Conservation (phyloP, 2,329 filamentous ascomycete genomes). For the Volutella citrinella region DNA sequence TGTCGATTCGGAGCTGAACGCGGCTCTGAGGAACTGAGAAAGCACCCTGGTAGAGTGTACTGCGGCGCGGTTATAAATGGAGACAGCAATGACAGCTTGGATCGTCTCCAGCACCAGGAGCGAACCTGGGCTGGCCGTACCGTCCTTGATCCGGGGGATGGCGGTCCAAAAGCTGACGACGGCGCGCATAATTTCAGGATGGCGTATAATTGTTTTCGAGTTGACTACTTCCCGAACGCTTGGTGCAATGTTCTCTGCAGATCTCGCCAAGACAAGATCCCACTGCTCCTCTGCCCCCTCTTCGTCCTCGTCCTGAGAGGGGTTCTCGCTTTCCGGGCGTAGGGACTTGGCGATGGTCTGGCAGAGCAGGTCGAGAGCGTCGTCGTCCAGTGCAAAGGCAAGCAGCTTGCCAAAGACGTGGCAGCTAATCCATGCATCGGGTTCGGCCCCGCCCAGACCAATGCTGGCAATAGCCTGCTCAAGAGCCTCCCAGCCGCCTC, state of each 20-base stretch:
- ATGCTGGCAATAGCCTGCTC: slow-evolving; percentile 70
- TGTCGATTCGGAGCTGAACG: slow-evolving; percentile 51
- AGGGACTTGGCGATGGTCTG: slow-evolving; percentile 42
- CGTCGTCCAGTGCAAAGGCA: slow-evolving; percentile 76
- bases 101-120: slow-evolving; percentile 66
- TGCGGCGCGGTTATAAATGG: slow-evolving; percentile 66
- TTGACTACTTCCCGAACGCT: slow-evolving; percentile 48
- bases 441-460: slow-evolving; percentile 61
- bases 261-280: slow-evolving; percentile 35
- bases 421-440: slow-evolving; percentile 64
- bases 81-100: slow-evolving; percentile 54
- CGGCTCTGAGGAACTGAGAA: slow-evolving; percentile 61
- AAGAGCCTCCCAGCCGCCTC: slow-evolving; percentile 74
- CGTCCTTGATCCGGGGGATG: slow-evolving; percentile 47
- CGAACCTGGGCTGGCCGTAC: slow-evolving; percentile 50
- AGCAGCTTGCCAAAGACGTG: slow-evolving; percentile 82
- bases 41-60: slow-evolving; percentile 72
- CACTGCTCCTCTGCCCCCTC: slow-evolving; percentile 35
- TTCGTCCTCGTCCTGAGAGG: slow-evolving; percentile 25
- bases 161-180: slow-evolving; percentile 64
- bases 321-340: slow-evolving; percentile 28
- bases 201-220: slow-evolving; percentile 51
- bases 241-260: slow-evolving; percentile 35
- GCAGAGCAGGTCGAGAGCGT: slow-evolving; percentile 69
- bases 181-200: slow-evolving; percentile 61